phyloP scores from a whole-genome alignment of 208 protist genomes.

The Trypanosoma scelopori region DNA sequence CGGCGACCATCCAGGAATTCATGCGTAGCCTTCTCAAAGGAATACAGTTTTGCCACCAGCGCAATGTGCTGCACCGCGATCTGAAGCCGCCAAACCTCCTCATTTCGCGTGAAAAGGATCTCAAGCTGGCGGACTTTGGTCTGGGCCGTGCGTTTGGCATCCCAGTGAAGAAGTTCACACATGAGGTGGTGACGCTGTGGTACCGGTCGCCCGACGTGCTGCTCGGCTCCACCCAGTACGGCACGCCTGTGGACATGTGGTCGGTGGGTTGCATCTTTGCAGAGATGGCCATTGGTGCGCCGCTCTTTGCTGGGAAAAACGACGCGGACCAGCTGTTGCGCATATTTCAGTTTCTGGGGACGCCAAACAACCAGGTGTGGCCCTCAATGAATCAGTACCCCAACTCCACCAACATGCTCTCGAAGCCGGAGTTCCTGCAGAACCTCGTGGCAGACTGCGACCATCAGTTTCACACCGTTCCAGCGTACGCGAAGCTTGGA shows the following conservation, averaged over 20 bases:
- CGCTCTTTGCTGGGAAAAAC: conserved; percentile 96
- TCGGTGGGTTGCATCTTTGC: conserved; percentile 94
- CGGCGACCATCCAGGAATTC: conserved; percentile 69
- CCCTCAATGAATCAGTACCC: too few relatives aligned
- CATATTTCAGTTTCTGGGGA: too few relatives aligned
- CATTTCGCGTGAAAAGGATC: conserved; percentile 72
- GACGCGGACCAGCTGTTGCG: conserved; percentile 95
- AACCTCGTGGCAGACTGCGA: too few relatives aligned
- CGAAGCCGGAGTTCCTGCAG: too few relatives aligned
- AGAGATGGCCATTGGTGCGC: conserved; percentile 90
- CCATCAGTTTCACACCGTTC: too few relatives aligned
- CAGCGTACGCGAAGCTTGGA: too few relatives aligned
- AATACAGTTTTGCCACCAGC: conserved; percentile 78
- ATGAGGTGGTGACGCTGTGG: conserved; percentile 95
- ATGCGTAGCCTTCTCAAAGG: conserved; percentile 85
- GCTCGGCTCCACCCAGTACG: conserved; percentile 87
- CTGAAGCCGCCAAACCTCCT: conserved; percentile 91
- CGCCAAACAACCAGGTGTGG: too few relatives aligned
- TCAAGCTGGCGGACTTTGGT: conserved; percentile 91
- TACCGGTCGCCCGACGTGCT: conserved; percentile 95
- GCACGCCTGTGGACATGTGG: conserved; percentile 92
- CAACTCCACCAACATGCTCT: too few relatives aligned
- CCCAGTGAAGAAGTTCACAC: conserved; percentile 81
- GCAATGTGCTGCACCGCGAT: conserved; percentile 86
- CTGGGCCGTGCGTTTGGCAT: conserved; percentile 86